Conservation (phyloP, 371 early-diverging fungal species). For the Zychaea mexicana region DNA sequence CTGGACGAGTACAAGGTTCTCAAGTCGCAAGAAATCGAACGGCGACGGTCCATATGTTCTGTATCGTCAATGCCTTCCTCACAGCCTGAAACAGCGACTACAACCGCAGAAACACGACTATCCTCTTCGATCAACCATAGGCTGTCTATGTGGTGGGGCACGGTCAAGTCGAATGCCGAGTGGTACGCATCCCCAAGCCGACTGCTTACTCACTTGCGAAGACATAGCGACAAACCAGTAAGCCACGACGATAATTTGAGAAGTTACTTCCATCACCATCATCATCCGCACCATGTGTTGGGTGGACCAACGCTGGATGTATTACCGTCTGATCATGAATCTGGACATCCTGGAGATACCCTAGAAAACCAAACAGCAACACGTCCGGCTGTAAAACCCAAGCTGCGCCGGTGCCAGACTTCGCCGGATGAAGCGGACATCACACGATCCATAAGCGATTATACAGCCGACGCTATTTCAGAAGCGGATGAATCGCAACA, state of each 20-base stretch:
- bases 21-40: constrained; percentile 20
- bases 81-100: background rate
- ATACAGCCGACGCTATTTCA: background rate
- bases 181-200: constrained; percentile 9
- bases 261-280: too few species aligned
- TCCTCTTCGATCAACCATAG: constrained; percentile 9
- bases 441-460: background rate
- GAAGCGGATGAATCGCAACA: background rate
- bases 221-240: constrained; percentile 3
- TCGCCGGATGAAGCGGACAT: constrained; percentile 7
- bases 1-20: constrained; percentile 43
- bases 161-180: constrained; percentile 23
- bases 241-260: too few species aligned
- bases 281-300: background rate
- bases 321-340: too few species aligned
- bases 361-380: too few species aligned
- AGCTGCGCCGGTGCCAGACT: constrained; percentile 14
- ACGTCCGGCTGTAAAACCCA: constrained; percentile 5
- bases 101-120: background rate
- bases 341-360: too few species aligned
- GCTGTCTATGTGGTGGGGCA: constrained; percentile 23
- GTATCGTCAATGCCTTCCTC: background rate
- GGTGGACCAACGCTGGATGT: too few species aligned
- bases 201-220: background rate
- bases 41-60: constrained; percentile 15